These are phyloP conservation scores for Solidago caesia DNA, from an alignment of 129 eudicot species.

Conservation along the genomic window DNA sequence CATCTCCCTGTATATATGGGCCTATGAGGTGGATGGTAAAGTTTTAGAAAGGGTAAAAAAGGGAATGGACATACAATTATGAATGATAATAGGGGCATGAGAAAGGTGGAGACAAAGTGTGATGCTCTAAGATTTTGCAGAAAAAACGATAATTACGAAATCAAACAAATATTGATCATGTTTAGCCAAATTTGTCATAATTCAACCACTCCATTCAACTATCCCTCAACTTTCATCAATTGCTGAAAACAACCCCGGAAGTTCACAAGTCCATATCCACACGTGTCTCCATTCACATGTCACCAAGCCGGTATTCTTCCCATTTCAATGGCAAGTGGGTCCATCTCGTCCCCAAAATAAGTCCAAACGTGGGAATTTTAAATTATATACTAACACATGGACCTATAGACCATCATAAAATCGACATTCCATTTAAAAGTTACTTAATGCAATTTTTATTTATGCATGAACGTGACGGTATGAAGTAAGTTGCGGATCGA, in stretches of 20 bases:
- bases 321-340: conserved; percentile 31
- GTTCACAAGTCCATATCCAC: conserved; percentile 27
- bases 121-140: conserved; percentile 44
- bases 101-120: conserved; percentile 44
- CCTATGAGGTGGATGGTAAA: neutral
- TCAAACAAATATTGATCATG: conserved; percentile 30
- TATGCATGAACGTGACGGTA: too few species aligned
- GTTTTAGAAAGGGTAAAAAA: neutral
- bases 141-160: conserved; percentile 36
- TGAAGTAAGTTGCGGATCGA: too few species aligned
- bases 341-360: conserved; percentile 21
- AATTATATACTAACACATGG: conserved; percentile 17
- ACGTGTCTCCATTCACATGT: conserved; percentile 32
- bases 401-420: too few species aligned
- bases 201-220: conserved; percentile 35
- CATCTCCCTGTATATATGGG: too few species aligned
- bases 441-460: too few species aligned
- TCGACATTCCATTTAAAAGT: too few species aligned
- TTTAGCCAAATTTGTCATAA: conserved; percentile 40
- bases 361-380: conserved; percentile 25
- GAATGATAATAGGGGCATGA: conserved; percentile 27
- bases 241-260: conserved; percentile 18
- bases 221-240: conserved; percentile 5
- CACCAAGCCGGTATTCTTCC: conserved; percentile 24
- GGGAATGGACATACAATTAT: conserved; percentile 8